Evolutionary conservation across 2,329 filamentous ascomycete species (phyloP).

Genomic region (Aspergillus intermedius): DNA sequence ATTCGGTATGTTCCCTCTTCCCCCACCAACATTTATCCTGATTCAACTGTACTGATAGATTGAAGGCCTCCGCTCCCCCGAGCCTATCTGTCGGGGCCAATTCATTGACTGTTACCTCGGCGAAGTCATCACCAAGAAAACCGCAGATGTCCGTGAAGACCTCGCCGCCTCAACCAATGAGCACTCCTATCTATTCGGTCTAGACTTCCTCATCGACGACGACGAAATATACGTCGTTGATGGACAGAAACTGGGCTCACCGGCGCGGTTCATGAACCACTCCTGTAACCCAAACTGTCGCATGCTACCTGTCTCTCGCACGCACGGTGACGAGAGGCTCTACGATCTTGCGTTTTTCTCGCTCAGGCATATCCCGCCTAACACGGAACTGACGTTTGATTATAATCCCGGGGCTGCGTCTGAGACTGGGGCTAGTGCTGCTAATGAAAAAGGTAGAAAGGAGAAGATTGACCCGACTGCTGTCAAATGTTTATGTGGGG

Average conservation of each 20-base stretch:
- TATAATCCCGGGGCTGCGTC: conserved; percentile 31
- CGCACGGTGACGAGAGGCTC: conserved; percentile 34
- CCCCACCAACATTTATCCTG: neutral
- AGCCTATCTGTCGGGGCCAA: conserved; percentile 35
- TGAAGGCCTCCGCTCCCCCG: conserved; percentile 34
- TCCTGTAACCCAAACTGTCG: conserved; percentile 44
- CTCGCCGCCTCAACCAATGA: conserved; percentile 16
- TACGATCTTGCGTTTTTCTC: conserved; percentile 46
- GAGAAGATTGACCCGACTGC: conserved; percentile 30
- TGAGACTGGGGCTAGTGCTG: conserved; percentile 12
- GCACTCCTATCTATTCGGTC: conserved; percentile 37
- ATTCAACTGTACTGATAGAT: conserved; percentile 5
- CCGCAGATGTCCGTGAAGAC: conserved; percentile 34
- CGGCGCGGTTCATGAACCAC: conserved; percentile 44
- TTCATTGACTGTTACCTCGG: conserved; percentile 43
- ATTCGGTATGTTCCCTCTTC: conserved; percentile 26
- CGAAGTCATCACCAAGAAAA: conserved; percentile 35
- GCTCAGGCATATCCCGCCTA: conserved; percentile 33
- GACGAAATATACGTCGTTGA: conserved; percentile 37
- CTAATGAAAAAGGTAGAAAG: neutral
- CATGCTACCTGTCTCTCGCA: conserved; percentile 37
- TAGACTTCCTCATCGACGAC: conserved; percentile 32
- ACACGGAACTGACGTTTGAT: conserved; percentile 43
- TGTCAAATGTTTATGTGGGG: conserved; percentile 40
- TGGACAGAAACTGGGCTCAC: conserved; percentile 35